phyloP scores from a whole-genome alignment of 2,329 filamentous ascomycete genomes.

The Nakataea oryzae region DNA sequence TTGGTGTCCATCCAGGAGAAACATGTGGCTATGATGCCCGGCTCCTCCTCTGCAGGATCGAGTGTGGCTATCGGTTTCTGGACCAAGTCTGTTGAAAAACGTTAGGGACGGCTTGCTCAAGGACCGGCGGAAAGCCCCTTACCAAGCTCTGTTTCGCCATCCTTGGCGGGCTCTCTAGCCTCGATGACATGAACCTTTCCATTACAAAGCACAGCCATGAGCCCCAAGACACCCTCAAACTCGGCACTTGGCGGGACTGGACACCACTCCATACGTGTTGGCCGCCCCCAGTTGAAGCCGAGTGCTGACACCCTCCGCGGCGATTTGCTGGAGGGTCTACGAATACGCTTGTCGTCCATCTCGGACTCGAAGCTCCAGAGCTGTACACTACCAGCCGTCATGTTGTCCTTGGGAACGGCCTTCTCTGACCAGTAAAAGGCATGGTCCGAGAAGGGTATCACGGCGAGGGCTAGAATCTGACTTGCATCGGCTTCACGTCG shows the following conservation, averaged over 20 bases:
- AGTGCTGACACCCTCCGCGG: conserved; percentile 31
- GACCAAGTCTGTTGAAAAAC: conserved; percentile 27
- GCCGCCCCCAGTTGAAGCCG: conserved; percentile 40
- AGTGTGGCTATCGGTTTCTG: conserved; percentile 32
- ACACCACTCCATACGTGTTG: conserved; percentile 42
- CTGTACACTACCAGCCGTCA: conserved; percentile 36
- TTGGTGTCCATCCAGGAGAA: conserved; percentile 46
- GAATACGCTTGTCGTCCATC: conserved; percentile 19
- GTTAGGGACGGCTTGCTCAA: background rate
- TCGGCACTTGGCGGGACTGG: conserved; percentile 25
- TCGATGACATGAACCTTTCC: conserved; percentile 39
- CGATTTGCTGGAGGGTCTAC: conserved; percentile 19
- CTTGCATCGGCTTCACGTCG: conserved; percentile 11
- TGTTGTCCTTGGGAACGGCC: conserved; percentile 19
- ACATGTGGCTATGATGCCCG: conserved; percentile 33
- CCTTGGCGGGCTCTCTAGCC: conserved; percentile 15
- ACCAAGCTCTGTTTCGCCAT: background rate
- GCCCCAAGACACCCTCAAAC: conserved; percentile 16
- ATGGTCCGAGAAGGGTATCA: conserved; percentile 40
- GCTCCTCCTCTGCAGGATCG: conserved; percentile 32
- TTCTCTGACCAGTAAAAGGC: conserved; percentile 27
- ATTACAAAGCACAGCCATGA: conserved; percentile 41
- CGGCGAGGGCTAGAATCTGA: conserved; percentile 32
- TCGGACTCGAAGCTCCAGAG: conserved; percentile 38
- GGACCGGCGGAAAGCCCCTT: background rate